Conservation (phyloP, 352 stramenopile genomes). For the Phytophthora palmivora region DNA sequence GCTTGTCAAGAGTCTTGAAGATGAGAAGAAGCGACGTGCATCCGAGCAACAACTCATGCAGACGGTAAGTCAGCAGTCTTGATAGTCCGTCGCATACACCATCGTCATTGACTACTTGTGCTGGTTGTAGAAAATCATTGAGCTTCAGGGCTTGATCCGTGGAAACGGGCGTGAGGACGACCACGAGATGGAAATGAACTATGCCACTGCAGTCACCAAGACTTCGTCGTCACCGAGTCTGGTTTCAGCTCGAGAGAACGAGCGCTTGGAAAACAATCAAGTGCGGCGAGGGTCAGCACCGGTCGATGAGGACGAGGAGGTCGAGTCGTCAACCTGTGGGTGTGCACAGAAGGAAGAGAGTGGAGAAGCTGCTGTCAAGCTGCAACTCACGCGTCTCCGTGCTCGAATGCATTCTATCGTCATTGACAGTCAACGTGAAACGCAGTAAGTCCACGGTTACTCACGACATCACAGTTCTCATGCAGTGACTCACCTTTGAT, state of each 20-base stretch:
- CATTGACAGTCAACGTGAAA: slow-evolving; percentile 51
- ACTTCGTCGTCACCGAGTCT: slow-evolving; percentile 6
- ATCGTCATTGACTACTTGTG: slow-evolving; percentile 4
- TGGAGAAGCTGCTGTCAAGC: slow-evolving; percentile 39
- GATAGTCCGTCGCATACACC: slow-evolving; percentile 1
- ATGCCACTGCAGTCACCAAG: slow-evolving; percentile 8
- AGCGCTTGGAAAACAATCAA: slow-evolving; percentile 34
- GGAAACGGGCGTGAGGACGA: slow-evolving; percentile 53
- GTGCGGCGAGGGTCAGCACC: slow-evolving; percentile 27
- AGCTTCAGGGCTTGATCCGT: slow-evolving; percentile 72
- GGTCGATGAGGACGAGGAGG: slow-evolving; percentile 22
- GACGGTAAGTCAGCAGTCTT: slow-evolving; percentile 35
- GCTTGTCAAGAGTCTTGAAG: slow-evolving; percentile 62
- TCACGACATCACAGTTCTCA: neutral
- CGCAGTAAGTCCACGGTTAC: slow-evolving; percentile 36
- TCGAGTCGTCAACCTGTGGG: slow-evolving; percentile 11
- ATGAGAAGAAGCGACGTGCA: slow-evolving; percentile 72
- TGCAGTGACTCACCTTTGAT: slow-evolving; percentile 20
- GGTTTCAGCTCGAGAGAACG: slow-evolving; percentile 20
- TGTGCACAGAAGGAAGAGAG: slow-evolving; percentile 25
- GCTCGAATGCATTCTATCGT: slow-evolving; percentile 65
- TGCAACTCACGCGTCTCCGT: slow-evolving; percentile 55
- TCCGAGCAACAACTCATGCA: slow-evolving; percentile 77
- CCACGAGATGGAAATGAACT: slow-evolving; percentile 15
- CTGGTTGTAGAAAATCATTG: slow-evolving; percentile 67